Evolutionary conservation across 257 asterid species (phyloP).

Genomic region (Capsicum chinense): DNA sequence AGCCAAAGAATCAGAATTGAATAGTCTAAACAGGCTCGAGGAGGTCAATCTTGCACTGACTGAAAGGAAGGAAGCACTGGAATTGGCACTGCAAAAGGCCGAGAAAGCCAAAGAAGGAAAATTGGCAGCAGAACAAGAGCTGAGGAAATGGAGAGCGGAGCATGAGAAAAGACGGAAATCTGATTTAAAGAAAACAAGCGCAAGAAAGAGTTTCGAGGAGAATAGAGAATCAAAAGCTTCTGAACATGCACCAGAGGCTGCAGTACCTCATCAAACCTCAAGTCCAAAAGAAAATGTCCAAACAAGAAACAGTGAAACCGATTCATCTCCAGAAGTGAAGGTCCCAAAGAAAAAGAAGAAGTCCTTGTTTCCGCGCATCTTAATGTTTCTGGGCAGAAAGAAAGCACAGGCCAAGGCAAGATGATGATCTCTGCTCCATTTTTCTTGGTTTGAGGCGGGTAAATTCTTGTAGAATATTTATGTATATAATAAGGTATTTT

Average conservation of each 20-base stretch:
- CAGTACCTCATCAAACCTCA: slow-evolving; percentile 37
- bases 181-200: slow-evolving; percentile 34
- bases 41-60: slow-evolving; percentile 60
- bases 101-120: slow-evolving; percentile 83
- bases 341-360: slow-evolving; percentile 66
- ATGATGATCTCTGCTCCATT: slow-evolving; percentile 36
- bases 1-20: slow-evolving; percentile 79
- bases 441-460: slow-evolving; percentile 26
- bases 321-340: slow-evolving; percentile 51
- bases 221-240: slow-evolving; percentile 38
- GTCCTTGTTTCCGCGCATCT: slow-evolving; percentile 59
- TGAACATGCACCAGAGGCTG: slow-evolving; percentile 37
- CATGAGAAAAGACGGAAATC: slow-evolving; percentile 73
- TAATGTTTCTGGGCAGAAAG: slow-evolving; percentile 56
- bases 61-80: slow-evolving; percentile 58
- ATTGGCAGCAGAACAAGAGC: slow-evolving; percentile 76
- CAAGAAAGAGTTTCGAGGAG: slow-evolving; percentile 49
- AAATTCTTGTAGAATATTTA: slow-evolving; percentile 21
- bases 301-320: slow-evolving; percentile 54
- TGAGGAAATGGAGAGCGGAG: slow-evolving; percentile 82
- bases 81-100: slow-evolving; percentile 63
- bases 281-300: slow-evolving; percentile 51
- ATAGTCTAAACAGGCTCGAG: slow-evolving; percentile 67
- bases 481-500: slow-evolving; percentile 27
- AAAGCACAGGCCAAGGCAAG: slow-evolving; percentile 46